phyloP scores from a whole-genome alignment of 2,329 filamentous ascomycete genomes.

The Fusarium setosum region DNA sequence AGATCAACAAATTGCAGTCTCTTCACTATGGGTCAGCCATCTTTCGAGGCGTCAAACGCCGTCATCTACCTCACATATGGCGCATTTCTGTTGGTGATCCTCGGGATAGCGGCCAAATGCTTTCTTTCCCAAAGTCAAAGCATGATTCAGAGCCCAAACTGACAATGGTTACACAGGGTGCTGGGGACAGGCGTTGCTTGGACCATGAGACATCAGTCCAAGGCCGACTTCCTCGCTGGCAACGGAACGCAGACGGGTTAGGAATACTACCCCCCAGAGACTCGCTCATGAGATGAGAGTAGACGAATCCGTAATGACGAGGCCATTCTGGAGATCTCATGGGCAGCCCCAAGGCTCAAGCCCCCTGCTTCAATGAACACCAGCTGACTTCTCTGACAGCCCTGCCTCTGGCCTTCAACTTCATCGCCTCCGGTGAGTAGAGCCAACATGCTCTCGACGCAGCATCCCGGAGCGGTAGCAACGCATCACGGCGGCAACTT shows the following conservation, averaged over 20 bases:
- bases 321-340: background rate
- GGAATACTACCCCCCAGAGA: conserved; percentile 40
- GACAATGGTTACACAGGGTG: conserved; percentile 54
- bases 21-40: conserved; percentile 76
- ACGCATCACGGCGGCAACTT: conserved; percentile 49
- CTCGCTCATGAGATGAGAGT: conserved; percentile 5
- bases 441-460: conserved; percentile 44
- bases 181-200: conserved; percentile 73
- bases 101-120: background rate
- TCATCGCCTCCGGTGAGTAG: conserved; percentile 92
- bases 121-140: background rate
- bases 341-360: background rate
- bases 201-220: conserved; percentile 71
- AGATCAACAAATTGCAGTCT: background rate
- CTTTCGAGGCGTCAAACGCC: conserved; percentile 82
- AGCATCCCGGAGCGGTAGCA: conserved; percentile 72
- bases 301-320: background rate
- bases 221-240: conserved; percentile 77
- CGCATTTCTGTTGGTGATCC: conserved; percentile 73
- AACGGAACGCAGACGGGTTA: conserved; percentile 89
- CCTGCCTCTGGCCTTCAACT: conserved; percentile 85
- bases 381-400: conserved; percentile 62
- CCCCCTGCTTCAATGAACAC: background rate
- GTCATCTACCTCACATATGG: conserved; percentile 85
- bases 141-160: conserved; percentile 16